Evolutionary conservation across 2,329 filamentous ascomycete genomes (phyloP).

Genomic region (Aspergillus awamori): DNA sequence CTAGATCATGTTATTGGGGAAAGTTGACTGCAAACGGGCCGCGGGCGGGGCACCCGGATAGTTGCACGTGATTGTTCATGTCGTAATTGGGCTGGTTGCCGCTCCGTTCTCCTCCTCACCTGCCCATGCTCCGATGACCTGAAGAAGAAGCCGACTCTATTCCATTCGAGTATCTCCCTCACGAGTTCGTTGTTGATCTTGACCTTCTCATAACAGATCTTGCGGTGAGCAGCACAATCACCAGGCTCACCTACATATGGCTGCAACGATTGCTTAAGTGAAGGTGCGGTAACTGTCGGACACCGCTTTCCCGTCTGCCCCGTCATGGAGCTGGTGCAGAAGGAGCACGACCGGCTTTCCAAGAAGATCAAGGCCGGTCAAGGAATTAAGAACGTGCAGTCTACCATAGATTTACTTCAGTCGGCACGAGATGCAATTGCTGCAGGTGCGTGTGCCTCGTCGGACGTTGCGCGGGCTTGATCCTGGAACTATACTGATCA

Average conservation of each 20-base stretch:
- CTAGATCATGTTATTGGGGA: not conserved
- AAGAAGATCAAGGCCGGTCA: constrained; percentile 69
- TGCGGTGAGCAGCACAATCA: not conserved
- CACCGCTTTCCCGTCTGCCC: constrained; percentile 28
- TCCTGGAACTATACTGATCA: constrained; percentile 9
- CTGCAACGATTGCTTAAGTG: constrained; percentile 21
- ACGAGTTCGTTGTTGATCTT: not conserved
- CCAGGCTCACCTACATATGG: constrained; percentile 24
- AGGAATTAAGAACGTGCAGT: constrained; percentile 78
- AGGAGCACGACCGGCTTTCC: constrained; percentile 73
- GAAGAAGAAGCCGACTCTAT: not conserved
- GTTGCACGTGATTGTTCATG: constrained; percentile 17
- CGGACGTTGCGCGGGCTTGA: not conserved
- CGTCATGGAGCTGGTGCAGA: constrained; percentile 67
- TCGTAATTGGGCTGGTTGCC: constrained; percentile 14
- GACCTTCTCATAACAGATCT: not conserved
- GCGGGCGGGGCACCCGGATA: not conserved
- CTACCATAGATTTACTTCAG: constrained; percentile 75
- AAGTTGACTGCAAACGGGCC: not conserved
- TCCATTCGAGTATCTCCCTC: not conserved
- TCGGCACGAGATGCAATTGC: constrained; percentile 74
- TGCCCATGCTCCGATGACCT: constrained; percentile 2
- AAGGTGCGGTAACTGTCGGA: constrained; percentile 33
- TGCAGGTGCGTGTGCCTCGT: constrained; percentile 56
- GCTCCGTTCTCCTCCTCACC: constrained; percentile 1